phyloP scores from a whole-genome alignment of 169 alveolate genomes.

The Eimeria falciformis region DNA sequence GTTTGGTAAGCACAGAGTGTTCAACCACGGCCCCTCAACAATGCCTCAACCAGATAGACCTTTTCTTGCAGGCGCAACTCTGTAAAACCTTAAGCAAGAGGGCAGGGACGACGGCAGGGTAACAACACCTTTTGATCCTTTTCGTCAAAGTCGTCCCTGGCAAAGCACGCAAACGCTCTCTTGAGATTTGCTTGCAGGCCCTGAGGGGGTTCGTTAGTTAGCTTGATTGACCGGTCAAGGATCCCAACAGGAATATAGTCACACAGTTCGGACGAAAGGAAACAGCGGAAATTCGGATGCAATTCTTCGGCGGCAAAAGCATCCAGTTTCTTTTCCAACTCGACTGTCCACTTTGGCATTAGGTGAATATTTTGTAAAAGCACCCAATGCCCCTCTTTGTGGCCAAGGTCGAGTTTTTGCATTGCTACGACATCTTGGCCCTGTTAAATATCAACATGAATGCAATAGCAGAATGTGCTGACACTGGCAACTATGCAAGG shows the following conservation, averaged over 20 bases:
- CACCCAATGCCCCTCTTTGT: slow-evolving; percentile 93
- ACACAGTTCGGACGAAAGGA: slow-evolving; percentile 95
- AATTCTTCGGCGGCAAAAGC: slow-evolving; percentile 95
- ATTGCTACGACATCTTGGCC: slow-evolving; percentile 95
- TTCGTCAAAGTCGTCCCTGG: slow-evolving; percentile 94
- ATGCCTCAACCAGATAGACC: too few relatives aligned
- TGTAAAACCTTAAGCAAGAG: neutral
- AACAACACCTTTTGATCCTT: slow-evolving; percentile 89
- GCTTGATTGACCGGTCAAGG: slow-evolving; percentile 96
- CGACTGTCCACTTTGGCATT: slow-evolving; percentile 92
- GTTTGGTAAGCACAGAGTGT: neutral
- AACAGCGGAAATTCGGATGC: slow-evolving; percentile 95
- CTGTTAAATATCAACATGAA: slow-evolving; percentile 81
- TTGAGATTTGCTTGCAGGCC: slow-evolving; percentile 96
- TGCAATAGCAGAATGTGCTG: neutral
- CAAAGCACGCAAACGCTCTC: slow-evolving; percentile 96
- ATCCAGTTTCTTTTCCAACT: slow-evolving; percentile 94
- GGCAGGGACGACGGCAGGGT: neutral
- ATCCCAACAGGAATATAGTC: slow-evolving; percentile 95
- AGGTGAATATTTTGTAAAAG: slow-evolving; percentile 95
- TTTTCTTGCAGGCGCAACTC: too few relatives aligned
- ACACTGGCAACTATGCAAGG: neutral
- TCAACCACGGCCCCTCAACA: too few relatives aligned
- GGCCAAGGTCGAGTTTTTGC: slow-evolving; percentile 86
- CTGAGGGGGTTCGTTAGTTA: slow-evolving; percentile 97